Evolutionary conservation across 1,284 basidiomycete species (phyloP), one percentile per base, ranked within the genome.

Genomic region (Ustilago bromivora): DNA sequence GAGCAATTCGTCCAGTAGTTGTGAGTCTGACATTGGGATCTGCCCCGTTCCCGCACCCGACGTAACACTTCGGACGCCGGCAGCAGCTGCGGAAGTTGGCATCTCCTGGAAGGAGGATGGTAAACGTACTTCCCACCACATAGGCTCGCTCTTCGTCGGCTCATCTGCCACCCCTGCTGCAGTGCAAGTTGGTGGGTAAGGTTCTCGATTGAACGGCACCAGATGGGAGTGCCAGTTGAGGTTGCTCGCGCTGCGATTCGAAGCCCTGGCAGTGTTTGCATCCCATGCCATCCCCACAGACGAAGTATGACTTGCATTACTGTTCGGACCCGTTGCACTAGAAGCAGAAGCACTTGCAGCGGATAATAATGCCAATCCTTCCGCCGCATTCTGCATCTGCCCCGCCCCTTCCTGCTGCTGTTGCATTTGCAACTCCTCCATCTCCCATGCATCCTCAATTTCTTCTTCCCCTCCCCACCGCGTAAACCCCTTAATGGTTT

Each of bases 301-400:
- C 12, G 49, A 51, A 13, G 23, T 32, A 32, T 51, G 7, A 19
- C 31, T 19, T 3, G 31, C 10, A 32, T 28, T 12, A 17, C 31
- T 17, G 10, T 28, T 51, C 6, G 23, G 23, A 51, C 49, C 32
- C 6, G 58, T 17, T 17, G 64, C 55, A 28, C 56, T 61, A 4
- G 60, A 28, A 28, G 2, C 59, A 52, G 60, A 63, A 12, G 70
- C 57, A 32, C 57, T 57, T 15, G 71, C 66, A 8, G 67, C 67
- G 40, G 72, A 62, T 8, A 75, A 32, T 28, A 75, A 57, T 11
- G 72, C 68, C 53, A 75, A 43, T 1, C 72, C 72, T 32, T 75
- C 72, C 7, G 72, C 67, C 9, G 72, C 72, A 23, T 58, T 74
- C 35, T 71, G 57, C 61, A 63, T 71, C 57, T 67, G 63, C 2